Evolutionary conservation across 2,329 filamentous ascomycete species (phyloP).

Genomic region (Talaromyces sp.): DNA sequence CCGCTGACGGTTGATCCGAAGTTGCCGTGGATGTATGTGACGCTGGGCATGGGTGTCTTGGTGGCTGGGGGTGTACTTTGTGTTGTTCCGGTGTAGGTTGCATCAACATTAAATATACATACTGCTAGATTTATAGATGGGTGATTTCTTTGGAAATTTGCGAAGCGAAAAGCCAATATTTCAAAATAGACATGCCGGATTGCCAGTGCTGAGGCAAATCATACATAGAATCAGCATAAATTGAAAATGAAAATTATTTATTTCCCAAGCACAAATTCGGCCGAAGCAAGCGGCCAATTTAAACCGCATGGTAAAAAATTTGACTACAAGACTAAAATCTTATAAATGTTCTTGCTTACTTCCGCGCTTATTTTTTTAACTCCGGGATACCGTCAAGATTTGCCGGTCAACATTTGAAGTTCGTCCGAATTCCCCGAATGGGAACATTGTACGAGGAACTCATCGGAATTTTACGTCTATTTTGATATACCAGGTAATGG

Average conservation of each 20-base stretch:
- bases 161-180: too few species aligned
- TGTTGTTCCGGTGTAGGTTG: conserved; percentile 2
- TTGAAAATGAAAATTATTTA: too few species aligned
- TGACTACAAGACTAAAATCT: too few species aligned
- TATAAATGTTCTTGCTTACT: too few species aligned
- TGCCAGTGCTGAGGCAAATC: too few species aligned
- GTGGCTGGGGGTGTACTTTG: not conserved
- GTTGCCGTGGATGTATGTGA: conserved; percentile 2
- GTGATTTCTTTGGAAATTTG: too few species aligned
- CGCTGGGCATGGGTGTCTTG: not conserved
- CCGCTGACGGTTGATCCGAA: not conserved
- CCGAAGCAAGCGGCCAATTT: too few species aligned
- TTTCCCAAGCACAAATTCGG: too few species aligned
- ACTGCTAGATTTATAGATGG: not conserved
- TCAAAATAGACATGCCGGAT: too few species aligned
- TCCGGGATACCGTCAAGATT: not conserved
- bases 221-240: too few species aligned
- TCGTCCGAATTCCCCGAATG: not conserved
- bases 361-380: too few species aligned
- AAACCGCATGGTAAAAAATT: too few species aligned
- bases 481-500: not conserved
- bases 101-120: not conserved
- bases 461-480: not conserved
- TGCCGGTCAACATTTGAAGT: not conserved
- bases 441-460: not conserved